Evolutionary conservation across 2,329 filamentous ascomycete genomes (phyloP).

Genomic region (Sporothrix phasma): DNA sequence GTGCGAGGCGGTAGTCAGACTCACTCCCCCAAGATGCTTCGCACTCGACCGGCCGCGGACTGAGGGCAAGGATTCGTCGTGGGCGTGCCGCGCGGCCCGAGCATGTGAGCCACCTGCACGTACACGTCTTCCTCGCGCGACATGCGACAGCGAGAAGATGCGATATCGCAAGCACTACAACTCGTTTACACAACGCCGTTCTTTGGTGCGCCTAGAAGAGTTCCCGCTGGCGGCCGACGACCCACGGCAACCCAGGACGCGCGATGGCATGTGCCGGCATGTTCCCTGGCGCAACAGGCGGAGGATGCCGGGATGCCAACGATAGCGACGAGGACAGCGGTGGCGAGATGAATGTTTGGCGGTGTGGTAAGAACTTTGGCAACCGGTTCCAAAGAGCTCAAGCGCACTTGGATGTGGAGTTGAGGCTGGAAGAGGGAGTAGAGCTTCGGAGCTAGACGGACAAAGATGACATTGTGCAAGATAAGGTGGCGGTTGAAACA

Average conservation of each 20-base stretch:
- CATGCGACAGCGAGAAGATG: conserved; percentile 58
- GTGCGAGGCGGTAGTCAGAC: conserved; percentile 39
- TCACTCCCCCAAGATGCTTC: neutral
- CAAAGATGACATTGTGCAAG: too few species aligned
- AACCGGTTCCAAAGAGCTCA: conserved; percentile 65
- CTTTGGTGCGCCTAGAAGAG: conserved; percentile 64
- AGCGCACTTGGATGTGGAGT: conserved; percentile 58
- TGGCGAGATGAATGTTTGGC: conserved; percentile 43
- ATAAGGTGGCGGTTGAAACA: too few species aligned
- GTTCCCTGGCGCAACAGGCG: neutral
- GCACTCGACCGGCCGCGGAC: conserved; percentile 63
- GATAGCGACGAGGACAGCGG: neutral
- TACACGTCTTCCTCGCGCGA: conserved; percentile 81
- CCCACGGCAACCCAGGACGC: conserved; percentile 46
- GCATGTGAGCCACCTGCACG: conserved; percentile 91
- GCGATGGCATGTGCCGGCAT: conserved; percentile 17
- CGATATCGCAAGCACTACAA: conserved; percentile 85
- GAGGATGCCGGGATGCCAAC: neutral
- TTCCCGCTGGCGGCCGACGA: conserved; percentile 67
- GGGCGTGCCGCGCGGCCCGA: conserved; percentile 75
- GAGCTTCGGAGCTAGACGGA: neutral
- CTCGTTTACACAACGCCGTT: conserved; percentile 81
- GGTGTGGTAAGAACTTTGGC: conserved; percentile 64
- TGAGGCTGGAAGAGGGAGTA: conserved; percentile 43
- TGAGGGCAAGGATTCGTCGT: conserved; percentile 66